Percentiles rank a stretch among this genome's conserved stretches.
These are phyloP conservation scores for Metarhizium anisopliae DNA, from an alignment of 2,329 filamentous ascomycete genomes.

Conservation along the genomic window DNA sequence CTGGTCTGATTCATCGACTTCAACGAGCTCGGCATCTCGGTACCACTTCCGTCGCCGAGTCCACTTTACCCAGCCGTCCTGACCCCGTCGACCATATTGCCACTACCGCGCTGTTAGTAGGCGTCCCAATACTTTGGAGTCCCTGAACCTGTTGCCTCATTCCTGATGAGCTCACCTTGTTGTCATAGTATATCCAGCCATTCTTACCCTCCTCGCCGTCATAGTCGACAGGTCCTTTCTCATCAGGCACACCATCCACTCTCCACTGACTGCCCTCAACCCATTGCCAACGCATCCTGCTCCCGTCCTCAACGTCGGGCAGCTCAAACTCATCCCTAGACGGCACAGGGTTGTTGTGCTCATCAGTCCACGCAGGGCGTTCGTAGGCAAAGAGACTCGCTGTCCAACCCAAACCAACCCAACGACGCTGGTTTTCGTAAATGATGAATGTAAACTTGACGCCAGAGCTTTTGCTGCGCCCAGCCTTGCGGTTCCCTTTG, in stretches of 20 bases:
- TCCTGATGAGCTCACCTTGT: constrained; percentile 55
- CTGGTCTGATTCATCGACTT: constrained; percentile 38
- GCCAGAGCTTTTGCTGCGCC: constrained; percentile 52
- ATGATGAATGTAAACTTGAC: constrained; percentile 95
- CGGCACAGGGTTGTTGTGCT: constrained; percentile 77
- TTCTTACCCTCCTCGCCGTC: constrained; percentile 53
- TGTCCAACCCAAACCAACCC: constrained; percentile 94
- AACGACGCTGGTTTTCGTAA: constrained; percentile 92
- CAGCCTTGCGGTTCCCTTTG: constrained; percentile 18
- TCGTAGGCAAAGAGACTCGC: constrained; percentile 86
- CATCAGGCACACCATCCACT: constrained; percentile 64
- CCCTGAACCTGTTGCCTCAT: no score
- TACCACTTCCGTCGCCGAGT: constrained; percentile 93
- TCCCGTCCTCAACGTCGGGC: constrained; percentile 52
- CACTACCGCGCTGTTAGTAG: constrained; percentile 46
- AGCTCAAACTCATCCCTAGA: constrained; percentile 61
- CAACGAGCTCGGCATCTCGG: constrained; percentile 89
- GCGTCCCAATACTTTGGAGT: neutral
- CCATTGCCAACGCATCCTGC: constrained; percentile 60
- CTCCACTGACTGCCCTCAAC: constrained; percentile 78
- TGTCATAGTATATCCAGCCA: constrained; percentile 98
- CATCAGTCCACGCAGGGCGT: constrained; percentile 86
- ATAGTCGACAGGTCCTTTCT: constrained; percentile 34
- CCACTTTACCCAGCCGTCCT: constrained; percentile 90
- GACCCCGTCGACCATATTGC: constrained; percentile 75